These are phyloP conservation scores for Chlorella sp. DNA, from an alignment of 139 green algal genomes.

Conservation along the genomic window DNA sequence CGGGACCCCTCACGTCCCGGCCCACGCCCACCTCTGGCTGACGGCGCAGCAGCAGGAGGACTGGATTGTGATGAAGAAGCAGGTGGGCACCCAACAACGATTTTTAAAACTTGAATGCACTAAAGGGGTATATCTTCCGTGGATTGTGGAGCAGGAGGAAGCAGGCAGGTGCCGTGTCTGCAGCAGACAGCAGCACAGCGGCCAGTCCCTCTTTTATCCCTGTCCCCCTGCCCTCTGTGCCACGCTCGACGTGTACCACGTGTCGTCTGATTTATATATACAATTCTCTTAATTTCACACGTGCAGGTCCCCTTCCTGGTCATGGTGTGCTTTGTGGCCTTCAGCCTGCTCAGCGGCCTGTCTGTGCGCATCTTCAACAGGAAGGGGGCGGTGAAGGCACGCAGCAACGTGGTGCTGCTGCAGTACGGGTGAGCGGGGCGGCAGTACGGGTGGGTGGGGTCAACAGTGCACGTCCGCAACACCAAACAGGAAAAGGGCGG, in stretches of 20 bases:
- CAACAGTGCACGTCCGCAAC: no score
- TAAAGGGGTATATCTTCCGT: no score
- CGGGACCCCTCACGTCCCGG: not conserved
- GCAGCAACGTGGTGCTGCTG: not conserved
- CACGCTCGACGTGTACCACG: not conserved
- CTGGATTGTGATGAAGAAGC: not conserved
- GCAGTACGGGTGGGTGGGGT: not conserved
- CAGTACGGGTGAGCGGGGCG: conserved; percentile 3
- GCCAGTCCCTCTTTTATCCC: not conserved
- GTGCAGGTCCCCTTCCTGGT: not conserved
- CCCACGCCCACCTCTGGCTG: conserved; percentile 14
- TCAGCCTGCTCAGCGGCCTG: not conserved
- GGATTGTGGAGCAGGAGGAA: no score
- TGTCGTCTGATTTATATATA: no score
- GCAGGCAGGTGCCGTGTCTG: no score
- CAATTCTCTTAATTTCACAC: no score
- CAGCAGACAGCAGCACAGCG: no score
- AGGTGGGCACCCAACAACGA: not conserved
- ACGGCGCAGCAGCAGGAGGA: not conserved
- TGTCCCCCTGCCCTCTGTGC: not conserved
- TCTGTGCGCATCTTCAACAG: conserved; percentile 2
- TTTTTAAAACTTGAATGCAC: no score
- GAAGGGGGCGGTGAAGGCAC: not conserved
- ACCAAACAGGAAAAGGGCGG: no score
- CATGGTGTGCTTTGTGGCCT: conserved; percentile 28